These are phyloP conservation scores for Sugiyamaella lignohabitans DNA, from an alignment of 805 yeast genomes.

Conservation along the genomic window DNA sequence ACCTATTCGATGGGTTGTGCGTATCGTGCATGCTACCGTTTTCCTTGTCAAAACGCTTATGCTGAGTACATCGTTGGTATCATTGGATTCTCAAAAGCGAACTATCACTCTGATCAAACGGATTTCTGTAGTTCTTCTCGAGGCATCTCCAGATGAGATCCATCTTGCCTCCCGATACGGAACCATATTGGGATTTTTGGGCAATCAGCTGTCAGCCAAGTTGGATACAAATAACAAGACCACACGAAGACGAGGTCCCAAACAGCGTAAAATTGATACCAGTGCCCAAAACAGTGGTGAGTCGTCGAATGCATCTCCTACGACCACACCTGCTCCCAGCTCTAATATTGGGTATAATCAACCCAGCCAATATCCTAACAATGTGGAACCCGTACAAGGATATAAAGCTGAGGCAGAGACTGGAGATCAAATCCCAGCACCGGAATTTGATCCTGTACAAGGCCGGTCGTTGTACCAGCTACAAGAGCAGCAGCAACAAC, in stretches of 20 bases:
- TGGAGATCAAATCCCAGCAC: not conserved
- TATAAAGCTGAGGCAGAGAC: not conserved
- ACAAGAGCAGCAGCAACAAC: conserved; percentile 2
- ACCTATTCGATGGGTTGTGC: conserved; percentile 90
- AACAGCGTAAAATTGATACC: not conserved
- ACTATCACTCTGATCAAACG: conserved; percentile 59
- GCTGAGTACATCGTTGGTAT: conserved; percentile 22
- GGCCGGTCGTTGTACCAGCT: not conserved
- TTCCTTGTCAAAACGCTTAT: conserved; percentile 77
- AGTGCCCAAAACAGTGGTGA: conserved; percentile 1
- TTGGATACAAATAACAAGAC: conserved; percentile 2
- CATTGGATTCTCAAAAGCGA: conserved; percentile 38
- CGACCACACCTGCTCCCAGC: not conserved
- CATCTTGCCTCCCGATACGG: conserved; percentile 72
- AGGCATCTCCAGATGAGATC: conserved; percentile 83
- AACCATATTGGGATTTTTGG: conserved; percentile 53
- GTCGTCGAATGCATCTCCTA: not conserved
- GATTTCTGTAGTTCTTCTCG: conserved; percentile 67
- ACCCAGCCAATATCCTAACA: not conserved
- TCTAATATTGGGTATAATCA: not conserved
- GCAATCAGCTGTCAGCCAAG: conserved; percentile 1
- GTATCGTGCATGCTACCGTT: conserved; percentile 82
- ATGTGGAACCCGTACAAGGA: not conserved
- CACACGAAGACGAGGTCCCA: not conserved
- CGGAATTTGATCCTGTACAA: not conserved